A percentile compares a stretch with the other conserved stretches of the same genome.
These are phyloP conservation scores for Macrophomina pseudophaseolina DNA, from an alignment of 2,329 filamentous ascomycete species.

Conservation along the genomic window DNA sequence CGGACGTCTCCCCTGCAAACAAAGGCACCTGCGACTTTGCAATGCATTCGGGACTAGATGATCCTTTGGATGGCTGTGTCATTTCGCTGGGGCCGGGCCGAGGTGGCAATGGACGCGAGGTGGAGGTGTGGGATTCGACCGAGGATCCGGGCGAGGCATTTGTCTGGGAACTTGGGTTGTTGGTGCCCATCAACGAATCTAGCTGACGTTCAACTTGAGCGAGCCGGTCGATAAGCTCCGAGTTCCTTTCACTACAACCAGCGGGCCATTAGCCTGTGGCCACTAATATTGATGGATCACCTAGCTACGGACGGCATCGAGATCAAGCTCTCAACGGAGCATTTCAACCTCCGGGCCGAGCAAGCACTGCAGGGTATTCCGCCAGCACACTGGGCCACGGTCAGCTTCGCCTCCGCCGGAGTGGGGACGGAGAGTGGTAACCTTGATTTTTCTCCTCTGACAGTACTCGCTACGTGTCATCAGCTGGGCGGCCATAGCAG, in stretches of 20 bases:
- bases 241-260: not conserved
- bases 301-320: not conserved
- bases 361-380: not conserved
- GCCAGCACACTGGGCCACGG: not conserved
- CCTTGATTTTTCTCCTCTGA: not conserved
- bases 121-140: no score
- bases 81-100: not conserved
- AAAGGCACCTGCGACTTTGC: not conserved
- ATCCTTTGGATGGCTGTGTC: not conserved
- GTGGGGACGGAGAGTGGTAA: not conserved
- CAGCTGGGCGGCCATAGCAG: not conserved
- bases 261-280: no score
- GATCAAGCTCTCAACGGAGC: not conserved
- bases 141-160: not conserved
- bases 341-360: not conserved
- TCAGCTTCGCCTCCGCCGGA: not conserved
- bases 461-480: not conserved
- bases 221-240: not conserved
- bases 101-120: not conserved
- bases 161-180: not conserved
- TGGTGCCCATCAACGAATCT: not conserved
- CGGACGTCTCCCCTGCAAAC: not conserved
- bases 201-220: not conserved
- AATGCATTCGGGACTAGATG: not conserved
- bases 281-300: no score